Percentiles rank a stretch among this genome's conserved stretches.
These are phyloP conservation scores for Sphagnum tenellum DNA, from an alignment of 225 moss, liverwort and hornwort species.

Conservation along the genomic window DNA sequence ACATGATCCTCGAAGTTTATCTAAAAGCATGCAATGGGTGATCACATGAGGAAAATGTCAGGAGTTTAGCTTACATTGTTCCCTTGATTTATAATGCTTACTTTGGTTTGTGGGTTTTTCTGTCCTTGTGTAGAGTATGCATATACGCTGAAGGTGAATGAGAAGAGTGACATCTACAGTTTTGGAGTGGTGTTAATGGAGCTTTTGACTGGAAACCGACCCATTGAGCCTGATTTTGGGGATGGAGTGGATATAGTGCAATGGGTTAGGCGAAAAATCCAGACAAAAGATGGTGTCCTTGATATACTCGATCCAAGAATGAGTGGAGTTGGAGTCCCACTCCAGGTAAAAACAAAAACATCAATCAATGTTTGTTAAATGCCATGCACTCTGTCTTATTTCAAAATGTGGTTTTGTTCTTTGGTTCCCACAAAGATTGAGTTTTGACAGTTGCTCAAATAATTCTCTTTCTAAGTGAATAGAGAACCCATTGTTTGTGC, in stretches of 20 bases:
- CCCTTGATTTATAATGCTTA: not conserved
- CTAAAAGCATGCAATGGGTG: not conserved
- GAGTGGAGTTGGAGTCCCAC: conserved; percentile 45
- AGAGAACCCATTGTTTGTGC: too few species aligned
- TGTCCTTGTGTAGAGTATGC: conserved; percentile 60
- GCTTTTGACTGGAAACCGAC: conserved; percentile 87
- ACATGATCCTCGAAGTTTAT: not conserved
- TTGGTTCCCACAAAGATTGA: too few species aligned
- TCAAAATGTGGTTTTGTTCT: not conserved
- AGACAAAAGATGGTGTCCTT: conserved; percentile 67
- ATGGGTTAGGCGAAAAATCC: conserved; percentile 88
- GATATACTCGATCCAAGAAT: conserved; percentile 66
- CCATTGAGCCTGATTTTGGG: conserved; percentile 82
- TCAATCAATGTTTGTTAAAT: not conserved
- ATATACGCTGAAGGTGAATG: conserved; percentile 90
- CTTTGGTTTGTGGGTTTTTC: not conserved
- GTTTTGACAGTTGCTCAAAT: too few species aligned
- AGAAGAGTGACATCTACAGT: conserved; percentile 98
- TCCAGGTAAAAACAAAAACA: conserved; percentile 33
- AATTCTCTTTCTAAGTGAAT: too few species aligned
- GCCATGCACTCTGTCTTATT: not conserved
- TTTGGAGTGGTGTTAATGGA: conserved; percentile 94
- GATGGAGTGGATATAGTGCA: conserved; percentile 92
- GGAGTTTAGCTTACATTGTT: not conserved
- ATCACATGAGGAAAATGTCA: not conserved